phyloP scores from a whole-genome alignment of 1,284 basidiomycete species.

The Cystobasidium sp. region DNA sequence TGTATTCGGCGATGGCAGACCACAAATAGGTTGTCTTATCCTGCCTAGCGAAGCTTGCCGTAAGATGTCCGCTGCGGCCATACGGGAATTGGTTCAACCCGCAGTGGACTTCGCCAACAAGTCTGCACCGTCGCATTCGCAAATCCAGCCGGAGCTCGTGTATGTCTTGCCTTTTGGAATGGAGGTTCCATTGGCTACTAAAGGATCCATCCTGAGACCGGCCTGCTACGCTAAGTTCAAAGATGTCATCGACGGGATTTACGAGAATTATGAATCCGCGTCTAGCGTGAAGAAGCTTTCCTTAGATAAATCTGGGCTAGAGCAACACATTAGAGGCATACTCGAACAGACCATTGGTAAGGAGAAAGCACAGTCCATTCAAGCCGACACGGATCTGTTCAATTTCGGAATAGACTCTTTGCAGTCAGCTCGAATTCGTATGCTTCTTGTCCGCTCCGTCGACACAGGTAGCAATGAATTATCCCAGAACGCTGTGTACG shows the following conservation, averaged over 20 bases:
- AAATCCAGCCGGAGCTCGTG: conserved; percentile 64
- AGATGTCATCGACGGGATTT: conserved; percentile 61
- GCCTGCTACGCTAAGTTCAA: conserved; percentile 64
- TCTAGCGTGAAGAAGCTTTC: conserved; percentile 50
- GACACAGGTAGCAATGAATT: conserved; percentile 50
- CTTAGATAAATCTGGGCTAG: conserved; percentile 34
- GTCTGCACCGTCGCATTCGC: conserved; percentile 64
- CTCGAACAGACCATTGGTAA: conserved; percentile 48
- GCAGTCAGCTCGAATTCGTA: conserved; percentile 64
- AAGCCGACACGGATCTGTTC: conserved; percentile 54
- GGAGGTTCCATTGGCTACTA: conserved; percentile 61
- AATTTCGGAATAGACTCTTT: conserved; percentile 65
- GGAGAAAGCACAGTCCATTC: conserved; percentile 49
- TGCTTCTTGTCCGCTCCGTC: conserved; percentile 61
- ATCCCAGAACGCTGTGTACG: conserved; percentile 59
- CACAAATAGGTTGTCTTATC: conserved; percentile 65
- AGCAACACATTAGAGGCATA: conserved; percentile 18
- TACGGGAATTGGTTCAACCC: conserved; percentile 61
- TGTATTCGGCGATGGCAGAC: conserved; percentile 65
- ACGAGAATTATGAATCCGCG: conserved; percentile 61
- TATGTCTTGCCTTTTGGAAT: conserved; percentile 61
- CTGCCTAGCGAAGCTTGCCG: conserved; percentile 62
- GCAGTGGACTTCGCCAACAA: conserved; percentile 63
- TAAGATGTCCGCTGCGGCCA: conserved; percentile 57
- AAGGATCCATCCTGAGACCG: conserved; percentile 60